Evolutionary conservation across 768 basidiomycete genomes (phyloP), one percentile per base, ranked within the genome.

Genomic region (Russula earlei): DNA sequence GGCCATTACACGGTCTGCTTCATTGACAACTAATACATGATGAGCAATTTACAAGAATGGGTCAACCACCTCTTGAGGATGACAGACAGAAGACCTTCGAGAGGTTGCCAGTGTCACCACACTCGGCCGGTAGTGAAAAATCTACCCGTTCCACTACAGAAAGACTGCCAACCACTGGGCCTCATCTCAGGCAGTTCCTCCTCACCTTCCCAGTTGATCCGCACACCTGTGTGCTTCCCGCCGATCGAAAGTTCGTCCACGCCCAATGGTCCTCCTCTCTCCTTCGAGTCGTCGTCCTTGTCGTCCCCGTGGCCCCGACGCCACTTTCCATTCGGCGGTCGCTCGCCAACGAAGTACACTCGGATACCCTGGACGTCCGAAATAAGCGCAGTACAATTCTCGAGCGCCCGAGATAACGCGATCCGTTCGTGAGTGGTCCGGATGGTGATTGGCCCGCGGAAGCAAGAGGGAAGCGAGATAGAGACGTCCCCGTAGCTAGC

Each of bases 401-500:
- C n/a, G n/a, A 47, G 31, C 12, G 37, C 50, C 5, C 44, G 31
- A 20, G 56, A 57, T 17, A 57, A 33, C 4, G 19, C 22, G 45
- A 57, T 36, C 14, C 45, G 37, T 27, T 42, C 45, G 24, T 47
- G 22, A 11, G 15, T 17, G 19, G 56, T 25, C 12, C 17, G 17
- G 38, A 57, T 52, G 19, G 29, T 57, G 4, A 57, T 52, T 27
- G 50, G 44, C 50, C 56, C 56, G 5, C 50, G 56, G 51, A 57
- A 57, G 38, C 14, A 27, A n/a, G 24, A 45, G 11, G 56, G 56
- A 8, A 57, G 45, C 7, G 45, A 57, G 45, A 57, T 3, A 6
- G 19, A 46, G 29, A 57, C 4, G 8, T 41, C 50, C 2, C 50
- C 50, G 15, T 43, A 52, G 24, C 34, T 36, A 1, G 50, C 45